Base-by-base conservation (phyloP, 805 yeast genomes). In the Komagataella populi region DNA sequence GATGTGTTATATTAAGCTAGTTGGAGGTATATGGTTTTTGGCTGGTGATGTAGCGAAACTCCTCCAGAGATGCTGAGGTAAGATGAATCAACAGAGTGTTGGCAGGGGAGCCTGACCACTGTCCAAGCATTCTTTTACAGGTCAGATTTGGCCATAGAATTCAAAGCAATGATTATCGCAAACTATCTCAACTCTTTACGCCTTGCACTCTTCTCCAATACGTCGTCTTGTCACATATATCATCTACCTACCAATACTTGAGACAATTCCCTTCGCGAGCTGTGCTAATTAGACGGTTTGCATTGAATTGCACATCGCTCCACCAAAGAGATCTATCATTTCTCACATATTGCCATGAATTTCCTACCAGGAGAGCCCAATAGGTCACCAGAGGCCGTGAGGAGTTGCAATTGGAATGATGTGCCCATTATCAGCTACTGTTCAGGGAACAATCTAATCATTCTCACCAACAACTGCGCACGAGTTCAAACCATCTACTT, bases 301-400 rank as follows among this genome's bases (percentile, higher is more conserved):
- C 39, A 14, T 30, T 24, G 10, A 10, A 10, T 10, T 10, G 5
- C 8, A 10, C 39, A 30, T 30, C 39, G 14, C 39, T 30, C 39
- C 18, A 12, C 18, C 22, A 12, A 45, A 45, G n/a, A 18, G 46
- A 39, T 18, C 14, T 7, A 14, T 46, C 51, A 48, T 16, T 81
- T 83, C 88, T 30, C 39, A 30, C 39, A 30, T 7, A 30, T 30
- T 30, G 39, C 70, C 84, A 64, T 85, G 51, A 79, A 79, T 53
- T 82, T 85, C 60, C 77, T 87, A 47, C 96, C 96, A 2, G 97
- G 97, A 1, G 87, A 86, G 61, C 93, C 93, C 17, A 84, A 83
- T 62, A 65, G 70, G 47, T 62, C 77, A 1, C 71, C 70, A 12
- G 77, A 76, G 56, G 69, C 87, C 0, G 75, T 80, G 22, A 70